Base-by-base conservation (phyloP, 2,329 filamentous ascomycete species). In the Byssoonygena ceratinophila region DNA sequence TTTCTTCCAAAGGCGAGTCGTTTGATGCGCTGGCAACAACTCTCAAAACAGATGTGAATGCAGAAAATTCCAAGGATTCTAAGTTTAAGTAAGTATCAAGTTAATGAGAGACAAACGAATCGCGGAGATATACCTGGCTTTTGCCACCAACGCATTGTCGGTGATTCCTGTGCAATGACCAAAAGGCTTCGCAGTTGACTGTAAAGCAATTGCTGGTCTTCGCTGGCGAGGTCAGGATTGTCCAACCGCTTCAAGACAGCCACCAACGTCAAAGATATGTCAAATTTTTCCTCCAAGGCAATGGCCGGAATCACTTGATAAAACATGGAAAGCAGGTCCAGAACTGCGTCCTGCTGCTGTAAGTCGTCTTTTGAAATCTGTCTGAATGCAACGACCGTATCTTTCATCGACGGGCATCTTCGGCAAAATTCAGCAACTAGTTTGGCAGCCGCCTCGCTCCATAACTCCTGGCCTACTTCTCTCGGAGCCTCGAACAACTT, bases 61-160 rank as follows among this genome's bases (percentile, higher is more conserved):
- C 65, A 40, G 70, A 68, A 52, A 66, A 66, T 58, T 71, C 67
- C 58, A 75, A 66, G 11, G 66, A 64, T 11, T 65, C 64, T 55
- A 53, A 6, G 32, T 12, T 50, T 14, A 52, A 3, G 22, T 53
- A 31, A 53, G 51, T 29, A 45, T 20, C 16, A 18, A 22, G 20
- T 22, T 14, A 47, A n/a, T 9, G 22, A 39, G 20, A 41, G 54
- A 49, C 9, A 55, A 36, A 7, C 36, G 20, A 34, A 31, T 9
- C 7, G 22, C 44, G 63, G 53, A 61, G 18, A 40, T 36, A 34
- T 64, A 71, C 76, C 78, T 55, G 77, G 74, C 62, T 86, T 90
- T 57, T 85, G 78, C 72, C 92, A 96, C 91, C 91, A 97, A 57
- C 85, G 82, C 82, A 95, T 92, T 4, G 83, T 83, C 0, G 86